Evolutionary conservation across 768 basidiomycete species (phyloP).

Genomic region (Tricholoma furcatifolium): DNA sequence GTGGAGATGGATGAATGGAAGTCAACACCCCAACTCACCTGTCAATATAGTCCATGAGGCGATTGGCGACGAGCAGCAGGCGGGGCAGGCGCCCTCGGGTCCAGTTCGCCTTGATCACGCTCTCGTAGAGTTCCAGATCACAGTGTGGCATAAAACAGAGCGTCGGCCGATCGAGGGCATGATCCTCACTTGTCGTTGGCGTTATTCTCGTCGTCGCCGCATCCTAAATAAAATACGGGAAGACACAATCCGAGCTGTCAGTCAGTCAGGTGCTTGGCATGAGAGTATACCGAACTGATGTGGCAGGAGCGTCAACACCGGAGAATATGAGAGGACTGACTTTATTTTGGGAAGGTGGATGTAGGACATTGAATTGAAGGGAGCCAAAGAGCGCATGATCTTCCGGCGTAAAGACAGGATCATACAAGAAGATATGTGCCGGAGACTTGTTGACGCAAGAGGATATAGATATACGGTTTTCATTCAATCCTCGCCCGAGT

Average conservation of each 20-base stretch:
- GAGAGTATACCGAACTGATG: not conserved
- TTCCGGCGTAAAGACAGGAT: slow-evolving; percentile 71
- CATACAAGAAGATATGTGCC: slow-evolving; percentile 53
- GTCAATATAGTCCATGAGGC: slow-evolving; percentile 63
- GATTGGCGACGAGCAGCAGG: slow-evolving; percentile 64
- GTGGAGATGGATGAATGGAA: slow-evolving; percentile 2
- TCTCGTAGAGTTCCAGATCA: slow-evolving; percentile 69
- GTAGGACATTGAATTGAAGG: slow-evolving; percentile 34
- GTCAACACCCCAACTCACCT: slow-evolving; percentile 40
- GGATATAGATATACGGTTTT: slow-evolving; percentile 16
- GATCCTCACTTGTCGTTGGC: too few relatives aligned
- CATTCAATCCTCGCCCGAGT: slow-evolving; percentile 4
- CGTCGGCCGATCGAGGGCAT: slow-evolving; percentile 44
- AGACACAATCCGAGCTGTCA: not conserved
- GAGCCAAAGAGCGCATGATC: slow-evolving; percentile 54
- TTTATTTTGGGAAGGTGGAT: slow-evolving; percentile 34
- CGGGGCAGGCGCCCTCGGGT: slow-evolving; percentile 39
- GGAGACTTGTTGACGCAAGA: slow-evolving; percentile 35
- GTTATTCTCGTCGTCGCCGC: slow-evolving; percentile 8
- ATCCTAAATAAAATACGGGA: slow-evolving; percentile 24
- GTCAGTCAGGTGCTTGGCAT: not conserved
- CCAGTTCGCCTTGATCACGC: slow-evolving; percentile 64
- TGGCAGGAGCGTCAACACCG: not conserved
- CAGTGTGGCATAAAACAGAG: slow-evolving; percentile 82
- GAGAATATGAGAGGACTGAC: slow-evolving; percentile 34